A percentile compares a stretch with the other conserved stretches of the same genome.
phyloP scores from a whole-genome alignment of 257 asterid genomes.

The Nicotiana benthamiana region DNA sequence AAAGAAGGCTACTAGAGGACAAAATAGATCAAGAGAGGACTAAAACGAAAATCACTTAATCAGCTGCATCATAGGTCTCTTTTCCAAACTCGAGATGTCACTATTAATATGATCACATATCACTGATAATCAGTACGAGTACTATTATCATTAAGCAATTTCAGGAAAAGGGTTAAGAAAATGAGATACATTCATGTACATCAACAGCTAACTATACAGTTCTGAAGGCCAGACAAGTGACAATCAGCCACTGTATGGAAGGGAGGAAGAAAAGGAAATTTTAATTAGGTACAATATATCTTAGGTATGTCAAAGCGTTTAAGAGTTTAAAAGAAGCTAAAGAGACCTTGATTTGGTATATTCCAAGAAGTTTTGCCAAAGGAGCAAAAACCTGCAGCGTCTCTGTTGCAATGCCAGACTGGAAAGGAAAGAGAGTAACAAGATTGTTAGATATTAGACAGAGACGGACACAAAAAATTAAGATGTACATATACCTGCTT shows the following conservation, averaged over 20 bases:
- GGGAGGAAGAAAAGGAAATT: neutral
- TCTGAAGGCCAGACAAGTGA: neutral
- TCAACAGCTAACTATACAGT: neutral
- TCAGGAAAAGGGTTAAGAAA: neutral
- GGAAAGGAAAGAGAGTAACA: constrained; percentile 17
- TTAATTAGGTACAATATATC: neutral
- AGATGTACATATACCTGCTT: constrained; percentile 57
- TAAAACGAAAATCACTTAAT: neutral
- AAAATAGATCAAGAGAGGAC: neutral
- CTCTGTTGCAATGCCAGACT: constrained; percentile 91
- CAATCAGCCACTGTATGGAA: neutral
- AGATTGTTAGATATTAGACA: constrained; percentile 11
- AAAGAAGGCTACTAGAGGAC: neutral
- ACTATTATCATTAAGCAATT: neutral
- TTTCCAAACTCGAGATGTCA: neutral
- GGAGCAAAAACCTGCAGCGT: constrained; percentile 94
- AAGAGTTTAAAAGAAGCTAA: neutral
- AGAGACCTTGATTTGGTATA: constrained; percentile 82
- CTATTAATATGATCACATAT: neutral
- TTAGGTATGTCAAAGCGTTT: neutral
- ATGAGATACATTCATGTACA: neutral
- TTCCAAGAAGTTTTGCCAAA: constrained; percentile 84
- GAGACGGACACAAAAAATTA: neutral
- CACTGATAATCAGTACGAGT: neutral
- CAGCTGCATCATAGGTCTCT: neutral